A percentile compares a stretch with the other conserved stretches of the same genome.
phyloP scores from a whole-genome alignment of 805 yeast species.

The Wickerhamiella nectarea region DNA sequence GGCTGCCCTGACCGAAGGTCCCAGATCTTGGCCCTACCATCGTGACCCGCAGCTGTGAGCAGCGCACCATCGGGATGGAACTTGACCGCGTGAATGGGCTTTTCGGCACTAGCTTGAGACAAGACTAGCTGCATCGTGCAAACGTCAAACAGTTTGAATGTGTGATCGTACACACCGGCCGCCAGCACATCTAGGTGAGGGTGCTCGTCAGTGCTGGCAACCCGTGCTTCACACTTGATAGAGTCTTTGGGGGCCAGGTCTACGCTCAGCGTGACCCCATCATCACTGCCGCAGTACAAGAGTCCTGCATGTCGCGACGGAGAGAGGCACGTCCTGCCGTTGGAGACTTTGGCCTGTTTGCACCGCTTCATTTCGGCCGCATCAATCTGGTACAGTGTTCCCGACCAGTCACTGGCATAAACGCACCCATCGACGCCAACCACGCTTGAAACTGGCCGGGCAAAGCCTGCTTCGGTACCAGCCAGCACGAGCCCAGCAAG shows the following conservation, averaged over 20 bases:
- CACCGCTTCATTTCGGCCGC: not conserved
- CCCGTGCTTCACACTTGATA: conserved; percentile 35
- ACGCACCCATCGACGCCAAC: conserved; percentile 29
- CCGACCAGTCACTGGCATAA: conserved; percentile 78
- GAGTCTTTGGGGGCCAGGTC: not conserved
- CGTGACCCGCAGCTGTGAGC: conserved; percentile 64
- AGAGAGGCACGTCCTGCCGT: not conserved
- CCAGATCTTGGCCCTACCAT: conserved; percentile 65
- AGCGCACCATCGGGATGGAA: conserved; percentile 60
- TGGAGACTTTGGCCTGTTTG: not conserved
- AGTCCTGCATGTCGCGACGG: not conserved
- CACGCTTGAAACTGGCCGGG: conserved; percentile 54
- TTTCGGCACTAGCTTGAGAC: conserved; percentile 77
- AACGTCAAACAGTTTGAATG: conserved; percentile 84
- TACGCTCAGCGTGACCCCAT: not conserved
- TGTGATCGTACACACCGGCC: conserved; percentile 66
- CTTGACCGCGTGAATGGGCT: conserved; percentile 47
- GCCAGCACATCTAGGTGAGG: conserved; percentile 46
- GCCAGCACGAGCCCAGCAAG: conserved; percentile 27
- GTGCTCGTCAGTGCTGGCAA: conserved; percentile 49
- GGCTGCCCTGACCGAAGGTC: conserved; percentile 69
- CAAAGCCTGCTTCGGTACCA: conserved; percentile 61
- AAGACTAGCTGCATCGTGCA: conserved; percentile 36
- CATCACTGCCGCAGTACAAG: not conserved
- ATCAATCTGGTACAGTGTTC: conserved; percentile 37